Percentiles rank a stretch among this genome's conserved stretches.
phyloP scores from a whole-genome alignment of 2,329 filamentous ascomycete genomes.

The Ceratocystiopsis minuta region DNA sequence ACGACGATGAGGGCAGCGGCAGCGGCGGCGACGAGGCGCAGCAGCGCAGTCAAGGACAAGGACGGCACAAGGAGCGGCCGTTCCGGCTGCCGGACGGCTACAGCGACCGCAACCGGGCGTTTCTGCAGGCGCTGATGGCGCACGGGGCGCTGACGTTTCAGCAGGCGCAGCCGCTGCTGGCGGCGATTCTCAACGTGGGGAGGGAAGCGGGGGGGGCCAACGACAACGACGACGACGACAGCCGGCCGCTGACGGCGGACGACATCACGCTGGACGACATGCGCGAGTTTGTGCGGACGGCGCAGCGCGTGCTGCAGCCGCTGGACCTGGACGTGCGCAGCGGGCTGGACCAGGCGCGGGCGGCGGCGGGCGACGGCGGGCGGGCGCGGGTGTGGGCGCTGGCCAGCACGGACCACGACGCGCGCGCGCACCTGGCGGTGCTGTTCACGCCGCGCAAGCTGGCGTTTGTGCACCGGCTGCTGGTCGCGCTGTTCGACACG shows the following conservation, averaged over 20 bases:
- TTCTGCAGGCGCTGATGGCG: slow-evolving; percentile 75
- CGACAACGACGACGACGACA: slow-evolving; percentile 21
- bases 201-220: slow-evolving; percentile 22
- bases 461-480: slow-evolving; percentile 67
- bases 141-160: slow-evolving; percentile 59
- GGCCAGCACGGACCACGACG: slow-evolving; percentile 75
- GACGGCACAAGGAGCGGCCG: neutral
- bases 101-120: slow-evolving; percentile 59
- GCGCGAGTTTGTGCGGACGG: slow-evolving; percentile 45
- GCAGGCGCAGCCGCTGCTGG: slow-evolving; percentile 56
- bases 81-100: slow-evolving; percentile 19
- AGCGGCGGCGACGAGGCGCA: neutral
- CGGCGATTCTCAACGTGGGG: slow-evolving; percentile 48
- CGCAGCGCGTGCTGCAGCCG: slow-evolving; percentile 54
- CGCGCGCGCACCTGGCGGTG: slow-evolving; percentile 74
- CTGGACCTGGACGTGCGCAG: slow-evolving; percentile 82
- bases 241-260: slow-evolving; percentile 19
- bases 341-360: slow-evolving; percentile 42
- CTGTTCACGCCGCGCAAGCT: slow-evolving; percentile 68
- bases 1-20: neutral
- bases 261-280: slow-evolving; percentile 55
- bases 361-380: slow-evolving; percentile 8
- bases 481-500: slow-evolving; percentile 83
- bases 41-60: too few relatives aligned
- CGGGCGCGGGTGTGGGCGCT: slow-evolving; percentile 59